A percentile compares a stretch with the other conserved stretches of the same genome.
Evolutionary conservation across 2,329 filamentous ascomycete species (phyloP).

Genomic region (Diaporthe sp.): DNA sequence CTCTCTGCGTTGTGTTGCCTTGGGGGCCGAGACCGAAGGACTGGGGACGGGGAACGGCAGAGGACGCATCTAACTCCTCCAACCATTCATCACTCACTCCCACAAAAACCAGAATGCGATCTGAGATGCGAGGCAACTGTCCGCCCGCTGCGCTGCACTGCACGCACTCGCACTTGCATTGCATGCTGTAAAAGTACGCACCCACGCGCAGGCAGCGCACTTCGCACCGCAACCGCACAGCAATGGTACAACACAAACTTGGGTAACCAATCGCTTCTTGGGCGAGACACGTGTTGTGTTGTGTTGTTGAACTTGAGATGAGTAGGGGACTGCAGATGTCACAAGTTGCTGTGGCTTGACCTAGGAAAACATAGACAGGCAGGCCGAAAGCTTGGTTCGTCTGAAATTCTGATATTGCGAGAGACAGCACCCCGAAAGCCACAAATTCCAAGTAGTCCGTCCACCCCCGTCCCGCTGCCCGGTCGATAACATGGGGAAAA

Average conservation of each 20-base stretch:
- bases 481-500: not conserved
- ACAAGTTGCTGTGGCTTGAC: not conserved
- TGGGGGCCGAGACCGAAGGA: slow-evolving; percentile 9
- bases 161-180: not conserved
- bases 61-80: not conserved
- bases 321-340: not conserved
- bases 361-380: not conserved
- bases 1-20: too few relatives aligned
- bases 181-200: slow-evolving; percentile 18
- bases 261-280: slow-evolving; percentile 4
- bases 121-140: slow-evolving; percentile 12
- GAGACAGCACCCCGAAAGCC: not conserved
- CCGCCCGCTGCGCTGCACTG: not conserved
- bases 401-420: not conserved
- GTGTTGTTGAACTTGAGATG: not conserved
- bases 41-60: not conserved
- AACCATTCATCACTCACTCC: not conserved
- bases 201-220: not conserved
- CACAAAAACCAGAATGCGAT: not conserved
- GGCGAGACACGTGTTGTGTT: not conserved
- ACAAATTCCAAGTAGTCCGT: not conserved
- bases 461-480: not conserved
- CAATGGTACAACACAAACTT: too few relatives aligned
- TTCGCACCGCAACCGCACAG: not conserved
- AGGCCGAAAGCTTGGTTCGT: slow-evolving; percentile 9